Percentiles rank a stretch among this genome's conserved stretches.
Evolutionary conservation across 2,329 filamentous ascomycete genomes (phyloP).

Genomic region (Helminthosporium solani): DNA sequence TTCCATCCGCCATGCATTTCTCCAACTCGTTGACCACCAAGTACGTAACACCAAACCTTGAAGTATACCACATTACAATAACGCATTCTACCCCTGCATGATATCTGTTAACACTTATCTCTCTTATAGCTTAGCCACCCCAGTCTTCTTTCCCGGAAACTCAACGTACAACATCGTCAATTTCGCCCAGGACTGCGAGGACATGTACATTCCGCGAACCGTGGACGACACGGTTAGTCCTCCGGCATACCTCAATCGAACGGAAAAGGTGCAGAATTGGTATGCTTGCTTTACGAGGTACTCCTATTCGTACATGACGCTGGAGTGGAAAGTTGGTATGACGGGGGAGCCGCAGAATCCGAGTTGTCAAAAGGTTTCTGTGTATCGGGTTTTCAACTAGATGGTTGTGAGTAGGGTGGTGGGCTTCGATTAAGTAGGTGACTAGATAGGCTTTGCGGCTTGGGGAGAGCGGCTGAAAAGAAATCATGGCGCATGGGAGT

Average conservation of each 20-base stretch:
- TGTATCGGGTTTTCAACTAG: slow-evolving; percentile 32
- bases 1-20: slow-evolving; percentile 36
- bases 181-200: slow-evolving; percentile 40
- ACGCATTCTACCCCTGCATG: too few species aligned
- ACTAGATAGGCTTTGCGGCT: too few species aligned
- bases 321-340: slow-evolving; percentile 45
- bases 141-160: slow-evolving; percentile 38
- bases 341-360: slow-evolving; percentile 44
- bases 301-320: slow-evolving; percentile 41
- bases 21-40: slow-evolving; percentile 34
- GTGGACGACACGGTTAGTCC: slow-evolving; percentile 42
- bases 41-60: background rate
- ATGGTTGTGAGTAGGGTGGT: too few species aligned
- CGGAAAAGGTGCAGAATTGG: slow-evolving; percentile 41
- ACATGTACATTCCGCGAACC: slow-evolving; percentile 39
- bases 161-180: slow-evolving; percentile 25
- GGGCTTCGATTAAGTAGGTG: too few species aligned
- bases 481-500: too few species aligned
- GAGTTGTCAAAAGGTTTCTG: slow-evolving; percentile 44
- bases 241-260: slow-evolving; percentile 8
- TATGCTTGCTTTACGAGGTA: slow-evolving; percentile 44
- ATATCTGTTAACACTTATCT: background rate
- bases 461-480: too few species aligned
- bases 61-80: too few species aligned
- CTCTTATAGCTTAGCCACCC: slow-evolving; percentile 34